Evolutionary conservation across 352 stramenopile genomes (phyloP), one percentile per base, ranked within the genome.

Genomic region (Phytophthora rubi): DNA sequence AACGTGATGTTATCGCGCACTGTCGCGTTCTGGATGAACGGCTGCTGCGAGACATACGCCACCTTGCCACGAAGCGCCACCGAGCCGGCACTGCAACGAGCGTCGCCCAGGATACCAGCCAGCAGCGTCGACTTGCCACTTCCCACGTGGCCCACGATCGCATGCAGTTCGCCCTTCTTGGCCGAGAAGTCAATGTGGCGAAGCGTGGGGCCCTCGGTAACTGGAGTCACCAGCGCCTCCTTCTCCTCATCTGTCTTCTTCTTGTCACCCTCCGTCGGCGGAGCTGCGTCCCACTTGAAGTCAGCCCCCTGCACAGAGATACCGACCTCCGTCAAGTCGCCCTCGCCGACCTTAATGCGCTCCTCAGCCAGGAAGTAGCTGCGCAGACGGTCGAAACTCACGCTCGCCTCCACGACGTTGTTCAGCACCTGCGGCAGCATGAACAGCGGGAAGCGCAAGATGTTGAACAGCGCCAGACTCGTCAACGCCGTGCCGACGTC

Each of bases 1-100:
- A 99, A 99, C 35, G 97, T 85, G 63, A 99, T 98, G 77, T 99
- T 99, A 45, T 98, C 91, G 7, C 89, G 85, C 15, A 99, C 71
- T 0, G 87, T 98, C 33, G 89, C 93, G 77, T 99, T 99, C 65
- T 99, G 88, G 54, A 99, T 99, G 68, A 98, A 99, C 12, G 97
- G 84, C 28, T 91, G 95, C 79, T 99, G 97, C 16, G 92, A 77
- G 52, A 97, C 91, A 63, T 98, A 99, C 1, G 93, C 94, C 7
- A 99, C 79, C 2, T 77, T 88, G 13, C 97, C 97, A n/a, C 89
- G 82, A 9, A 98, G 73, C 3, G 73, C 62, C 9, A 92, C 80
- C 15, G 74, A 62, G 3, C 83, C 79, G 6, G 62, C 54, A 30
- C 59, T 78, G 30, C 73, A 83, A 9, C 72, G 71, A 26, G 71